Conservation (phyloP, 768 basidiomycete species). For the Russula sp. region DNA sequence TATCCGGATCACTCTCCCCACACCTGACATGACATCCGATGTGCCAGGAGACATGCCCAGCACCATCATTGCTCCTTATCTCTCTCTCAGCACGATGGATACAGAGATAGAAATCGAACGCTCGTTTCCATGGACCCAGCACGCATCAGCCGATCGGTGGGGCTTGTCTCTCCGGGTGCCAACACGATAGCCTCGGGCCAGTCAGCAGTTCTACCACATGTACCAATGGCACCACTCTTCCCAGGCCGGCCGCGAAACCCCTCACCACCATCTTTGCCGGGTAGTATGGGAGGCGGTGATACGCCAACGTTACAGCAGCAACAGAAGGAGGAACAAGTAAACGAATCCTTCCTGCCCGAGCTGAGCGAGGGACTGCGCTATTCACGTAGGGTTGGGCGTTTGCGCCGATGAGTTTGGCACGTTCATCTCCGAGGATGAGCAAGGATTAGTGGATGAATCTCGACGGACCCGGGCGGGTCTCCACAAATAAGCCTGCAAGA, state of each 20-base stretch:
- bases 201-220: conserved; percentile 16
- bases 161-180: conserved; percentile 19
- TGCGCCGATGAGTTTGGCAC: conserved; percentile 27
- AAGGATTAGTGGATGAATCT: neutral
- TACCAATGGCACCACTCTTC: neutral
- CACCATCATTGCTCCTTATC: conserved; percentile 20
- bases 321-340: neutral
- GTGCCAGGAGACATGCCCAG: conserved; percentile 22
- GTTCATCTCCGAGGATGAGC: conserved; percentile 21
- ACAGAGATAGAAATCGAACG: conserved; percentile 18
- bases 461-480: neutral
- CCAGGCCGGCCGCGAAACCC: conserved; percentile 19
- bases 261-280: conserved; percentile 22
- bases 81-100: conserved; percentile 18
- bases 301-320: neutral
- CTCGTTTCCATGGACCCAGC: conserved; percentile 22
- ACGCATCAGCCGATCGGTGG: conserved; percentile 4
- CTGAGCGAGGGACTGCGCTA: conserved; percentile 14
- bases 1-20: conserved; percentile 26
- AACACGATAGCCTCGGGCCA: conserved; percentile 24
- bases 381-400: conserved; percentile 8
- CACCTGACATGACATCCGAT: conserved; percentile 21
- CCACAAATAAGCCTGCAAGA: conserved; percentile 23
- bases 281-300: conserved; percentile 1
- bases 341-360: conserved; percentile 21